phyloP scores from a whole-genome alignment of 2,329 filamentous ascomycete genomes.

The Paecilomyces sp. region DNA sequence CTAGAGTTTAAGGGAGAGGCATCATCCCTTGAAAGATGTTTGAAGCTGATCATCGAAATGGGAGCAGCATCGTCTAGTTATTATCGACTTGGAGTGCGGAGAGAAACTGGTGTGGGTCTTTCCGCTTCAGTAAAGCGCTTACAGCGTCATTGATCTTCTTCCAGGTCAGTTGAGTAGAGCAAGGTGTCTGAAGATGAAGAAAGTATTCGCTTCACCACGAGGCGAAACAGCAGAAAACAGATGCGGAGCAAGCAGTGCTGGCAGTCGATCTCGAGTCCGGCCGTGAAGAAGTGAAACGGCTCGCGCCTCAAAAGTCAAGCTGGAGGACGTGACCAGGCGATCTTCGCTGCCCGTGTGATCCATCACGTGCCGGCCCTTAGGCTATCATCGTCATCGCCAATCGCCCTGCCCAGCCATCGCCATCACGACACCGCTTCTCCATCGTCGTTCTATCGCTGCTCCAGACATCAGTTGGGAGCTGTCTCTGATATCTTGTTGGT shows the following conservation, averaged over 20 bases:
- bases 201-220: too few species aligned
- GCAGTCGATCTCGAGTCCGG: neutral
- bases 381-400: neutral
- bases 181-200: too few species aligned
- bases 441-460: neutral
- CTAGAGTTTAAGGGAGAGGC: neutral
- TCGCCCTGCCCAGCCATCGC: neutral
- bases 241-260: neutral
- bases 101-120: neutral
- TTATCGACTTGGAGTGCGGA: neutral
- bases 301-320: neutral
- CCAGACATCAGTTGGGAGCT: neutral
- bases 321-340: neutral
- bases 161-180: neutral
- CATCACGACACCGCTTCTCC: neutral
- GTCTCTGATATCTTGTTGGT: neutral
- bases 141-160: neutral
- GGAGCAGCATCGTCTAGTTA: too few species aligned
- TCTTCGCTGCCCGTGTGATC: neutral
- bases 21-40: neutral
- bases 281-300: neutral
- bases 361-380: neutral
- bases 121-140: neutral
- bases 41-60: neutral
- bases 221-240: too few species aligned